Conservation (phyloP, 2,329 filamentous ascomycete species). For the Ascochyta rabiei region DNA sequence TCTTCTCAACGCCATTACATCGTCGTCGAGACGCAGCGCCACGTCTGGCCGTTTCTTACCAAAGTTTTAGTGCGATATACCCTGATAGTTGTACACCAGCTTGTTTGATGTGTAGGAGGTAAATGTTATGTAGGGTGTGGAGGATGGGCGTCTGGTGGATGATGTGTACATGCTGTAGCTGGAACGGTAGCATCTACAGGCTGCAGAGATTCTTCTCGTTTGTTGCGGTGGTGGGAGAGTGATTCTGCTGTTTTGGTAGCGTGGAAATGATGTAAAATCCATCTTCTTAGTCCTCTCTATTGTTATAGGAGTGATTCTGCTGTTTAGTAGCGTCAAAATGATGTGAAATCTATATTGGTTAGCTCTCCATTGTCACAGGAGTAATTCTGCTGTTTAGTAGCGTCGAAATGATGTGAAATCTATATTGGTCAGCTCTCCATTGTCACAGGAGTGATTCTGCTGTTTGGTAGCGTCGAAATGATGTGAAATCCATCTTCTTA, state of each 20-base stretch:
- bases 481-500: too few species aligned
- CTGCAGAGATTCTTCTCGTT: not conserved
- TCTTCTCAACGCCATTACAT: constrained; percentile 2
- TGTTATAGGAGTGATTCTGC: not conserved
- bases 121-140: not conserved
- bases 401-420: not conserved
- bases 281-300: too few species aligned
- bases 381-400: not conserved
- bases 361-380: too few species aligned
- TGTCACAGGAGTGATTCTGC: not conserved
- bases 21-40: constrained; percentile 2
- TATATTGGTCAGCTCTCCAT: too few species aligned
- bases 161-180: constrained; percentile 2
- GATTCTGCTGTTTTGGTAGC: not conserved
- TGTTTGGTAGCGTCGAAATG: not conserved
- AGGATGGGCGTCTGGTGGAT: not conserved
- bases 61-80: constrained; percentile 16
- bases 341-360: too few species aligned
- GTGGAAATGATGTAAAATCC: not conserved
- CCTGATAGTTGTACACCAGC: constrained; percentile 4
- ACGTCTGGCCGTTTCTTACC: constrained; percentile 9
- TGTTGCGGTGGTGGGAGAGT: not conserved
- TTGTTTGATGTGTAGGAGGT: not conserved
- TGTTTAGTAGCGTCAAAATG: not conserved
- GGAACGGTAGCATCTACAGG: not conserved